Evolutionary conservation across 345 rosid genomes (phyloP), one percentile per base, ranked within the genome.

Genomic region (Sisymbrium altissimum): DNA sequence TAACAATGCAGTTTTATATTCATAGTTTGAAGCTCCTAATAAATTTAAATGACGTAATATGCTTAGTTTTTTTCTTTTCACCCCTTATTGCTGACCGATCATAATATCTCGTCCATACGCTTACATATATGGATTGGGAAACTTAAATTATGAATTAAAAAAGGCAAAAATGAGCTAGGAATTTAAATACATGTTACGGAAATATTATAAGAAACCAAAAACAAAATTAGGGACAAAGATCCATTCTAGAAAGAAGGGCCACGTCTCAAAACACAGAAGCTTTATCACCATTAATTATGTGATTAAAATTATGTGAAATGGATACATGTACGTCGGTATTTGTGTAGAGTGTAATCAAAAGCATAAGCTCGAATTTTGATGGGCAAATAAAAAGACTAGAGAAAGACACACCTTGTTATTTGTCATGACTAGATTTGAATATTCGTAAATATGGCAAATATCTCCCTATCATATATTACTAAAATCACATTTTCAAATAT

Each of bases 241-340:
- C 75, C 66, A 70, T 63, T 63, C 56, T 76, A 63, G 80, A 70
- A 76, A 70, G 75, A 55, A 54, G 80, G 71, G 80, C 71, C 80
- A 76, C 52, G 71, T 70, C 64, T 63, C 71, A 35, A 76, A 70
- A 62, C 66, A 29, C 76, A 48, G 33, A 77, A 71, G 61, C 80
- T 77, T 77, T 57, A 70, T 39, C 33, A 70, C 71, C 59, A 64
- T 64, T 64, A 64, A 49, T 59, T 71, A 49, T 71, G 45, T 64
- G 50, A 64, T 7, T 46, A 63, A 11, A 70, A 49, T 33, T 41
- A 69, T 76, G 65, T 56, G 49, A 27, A 67, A 59, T 69, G 27
- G 50, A 45, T 59, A 38, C 53, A 76, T 46, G 80, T 64, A 77
- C 80, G 49, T 77, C 5, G 80, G 66, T 64, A 77, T 45, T 5